Evolutionary conservation across 2,329 filamentous ascomycete species (phyloP).

Genomic region (Botrytis cinerea): DNA sequence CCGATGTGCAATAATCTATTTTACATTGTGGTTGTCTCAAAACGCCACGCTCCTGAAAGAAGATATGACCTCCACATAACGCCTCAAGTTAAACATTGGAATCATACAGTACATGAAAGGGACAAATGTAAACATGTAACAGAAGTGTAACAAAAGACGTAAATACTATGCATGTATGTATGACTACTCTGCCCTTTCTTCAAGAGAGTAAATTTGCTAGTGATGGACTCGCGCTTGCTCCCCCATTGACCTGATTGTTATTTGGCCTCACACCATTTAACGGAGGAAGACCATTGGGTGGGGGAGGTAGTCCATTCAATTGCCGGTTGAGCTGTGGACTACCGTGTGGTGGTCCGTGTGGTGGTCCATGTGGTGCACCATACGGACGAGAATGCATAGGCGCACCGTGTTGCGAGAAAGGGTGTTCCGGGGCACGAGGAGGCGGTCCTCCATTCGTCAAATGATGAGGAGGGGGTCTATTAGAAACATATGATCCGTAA

Average conservation of each 20-base stretch:
- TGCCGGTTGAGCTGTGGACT: slow-evolving; percentile 39
- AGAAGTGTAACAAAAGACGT: background rate
- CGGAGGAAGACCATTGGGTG: slow-evolving; percentile 36
- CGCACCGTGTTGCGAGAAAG: slow-evolving; percentile 49
- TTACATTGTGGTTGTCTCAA: slow-evolving; percentile 19
- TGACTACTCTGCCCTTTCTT: background rate
- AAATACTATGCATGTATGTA: background rate
- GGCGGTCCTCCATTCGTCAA: slow-evolving; percentile 43
- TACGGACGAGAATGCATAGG: slow-evolving; percentile 49
- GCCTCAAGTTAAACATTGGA: slow-evolving; percentile 9
- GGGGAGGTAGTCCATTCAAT: slow-evolving; percentile 33
- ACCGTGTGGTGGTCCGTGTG: slow-evolving; percentile 35
- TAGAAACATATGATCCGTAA: slow-evolving; percentile 37
- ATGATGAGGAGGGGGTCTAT: slow-evolving; percentile 42
- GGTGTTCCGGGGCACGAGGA: slow-evolving; percentile 49
- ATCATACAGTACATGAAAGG: slow-evolving; percentile 43
- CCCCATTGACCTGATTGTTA: slow-evolving; percentile 54
- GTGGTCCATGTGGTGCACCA: slow-evolving; percentile 33
- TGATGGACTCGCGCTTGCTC: slow-evolving; percentile 77
- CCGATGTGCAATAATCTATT: slow-evolving; percentile 8
- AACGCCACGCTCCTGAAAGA: slow-evolving; percentile 19
- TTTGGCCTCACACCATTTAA: slow-evolving; percentile 41
- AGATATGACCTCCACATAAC: slow-evolving; percentile 15
- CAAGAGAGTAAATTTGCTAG: slow-evolving; percentile 72
- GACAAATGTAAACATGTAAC: slow-evolving; percentile 42